These are phyloP conservation scores for Hemileia vastatrix DNA, from an alignment of 1,284 basidiomycete genomes.

Conservation along the genomic window DNA sequence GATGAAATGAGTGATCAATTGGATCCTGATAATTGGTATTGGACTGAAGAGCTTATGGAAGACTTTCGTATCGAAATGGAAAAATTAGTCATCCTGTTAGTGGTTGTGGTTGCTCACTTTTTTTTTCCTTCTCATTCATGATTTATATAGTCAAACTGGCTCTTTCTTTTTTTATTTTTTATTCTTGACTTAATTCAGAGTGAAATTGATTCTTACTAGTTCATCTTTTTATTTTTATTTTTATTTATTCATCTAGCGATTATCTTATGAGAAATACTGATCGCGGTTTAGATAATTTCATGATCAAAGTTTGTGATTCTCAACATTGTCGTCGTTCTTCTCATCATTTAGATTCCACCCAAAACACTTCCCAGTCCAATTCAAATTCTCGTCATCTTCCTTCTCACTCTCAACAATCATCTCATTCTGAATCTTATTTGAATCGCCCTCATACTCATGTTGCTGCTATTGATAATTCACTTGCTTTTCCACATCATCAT, in stretches of 20 bases:
- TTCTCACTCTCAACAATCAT: slow-evolving; percentile 1
- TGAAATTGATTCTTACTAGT: slow-evolving; percentile 7
- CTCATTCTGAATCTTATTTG: slow-evolving; percentile 26
- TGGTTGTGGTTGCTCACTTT: slow-evolving; percentile 41
- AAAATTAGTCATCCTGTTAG: slow-evolving; percentile 69
- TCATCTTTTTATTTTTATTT: no score
- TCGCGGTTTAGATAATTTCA: slow-evolving; percentile 47
- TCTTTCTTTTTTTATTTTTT: neutral
- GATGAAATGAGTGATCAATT: slow-evolving; percentile 35
- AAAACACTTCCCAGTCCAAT: slow-evolving; percentile 20
- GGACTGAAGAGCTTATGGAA: slow-evolving; percentile 64
- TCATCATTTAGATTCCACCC: slow-evolving; percentile 5
- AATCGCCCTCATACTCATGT: slow-evolving; percentile 55
- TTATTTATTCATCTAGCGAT: slow-evolving; percentile 48
- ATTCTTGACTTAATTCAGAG: slow-evolving; percentile 26
- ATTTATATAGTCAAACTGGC: slow-evolving; percentile 1
- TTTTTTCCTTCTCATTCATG: slow-evolving; percentile 38
- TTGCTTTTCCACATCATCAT: slow-evolving; percentile 64
- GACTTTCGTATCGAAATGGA: slow-evolving; percentile 77
- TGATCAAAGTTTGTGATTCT: slow-evolving; percentile 36
- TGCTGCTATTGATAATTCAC: slow-evolving; percentile 79
- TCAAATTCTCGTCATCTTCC: neutral
- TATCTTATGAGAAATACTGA: slow-evolving; percentile 77
- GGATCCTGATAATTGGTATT: slow-evolving; percentile 50
- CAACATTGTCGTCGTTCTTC: slow-evolving; percentile 6